These are phyloP conservation scores for Rhodotorula paludigena DNA, from an alignment of 768 basidiomycete species.

Conservation along the genomic window DNA sequence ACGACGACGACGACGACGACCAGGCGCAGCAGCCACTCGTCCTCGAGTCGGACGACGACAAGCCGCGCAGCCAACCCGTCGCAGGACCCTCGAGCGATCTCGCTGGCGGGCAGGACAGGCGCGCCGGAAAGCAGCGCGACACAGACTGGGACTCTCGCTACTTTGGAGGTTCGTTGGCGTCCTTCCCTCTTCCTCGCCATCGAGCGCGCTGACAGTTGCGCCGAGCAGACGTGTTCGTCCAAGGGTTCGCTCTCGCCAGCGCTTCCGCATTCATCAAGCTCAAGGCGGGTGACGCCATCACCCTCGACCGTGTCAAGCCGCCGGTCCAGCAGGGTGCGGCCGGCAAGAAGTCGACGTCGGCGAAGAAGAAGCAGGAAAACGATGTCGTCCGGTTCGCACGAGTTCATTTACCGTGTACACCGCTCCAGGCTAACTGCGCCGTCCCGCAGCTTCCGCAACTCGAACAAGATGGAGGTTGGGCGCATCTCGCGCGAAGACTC, in stretches of 20 bases:
- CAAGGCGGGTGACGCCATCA: conserved; percentile 19
- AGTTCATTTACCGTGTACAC: too few species aligned
- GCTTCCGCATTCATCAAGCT: conserved; percentile 7
- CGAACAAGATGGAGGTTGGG: conserved; percentile 60
- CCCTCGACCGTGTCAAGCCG: conserved; percentile 12
- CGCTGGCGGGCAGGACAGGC: neutral
- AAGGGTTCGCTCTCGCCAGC: conserved; percentile 8
- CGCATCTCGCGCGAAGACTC: conserved; percentile 66
- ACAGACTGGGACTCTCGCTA: neutral
- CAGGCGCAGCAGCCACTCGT: neutral
- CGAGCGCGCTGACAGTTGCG: neutral
- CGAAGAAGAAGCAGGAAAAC: conserved; percentile 27
- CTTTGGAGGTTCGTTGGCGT: conserved; percentile 15
- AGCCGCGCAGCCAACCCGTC: neutral
- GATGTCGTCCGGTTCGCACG: conserved; percentile 31
- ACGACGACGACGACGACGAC: conserved; percentile 2
- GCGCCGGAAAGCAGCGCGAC: neutral
- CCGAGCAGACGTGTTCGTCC: conserved; percentile 13
- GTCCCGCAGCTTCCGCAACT: conserved; percentile 22
- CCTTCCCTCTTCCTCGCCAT: neutral
- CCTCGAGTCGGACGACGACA: neutral
- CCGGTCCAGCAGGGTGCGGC: neutral
- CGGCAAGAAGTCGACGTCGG: conserved; percentile 2
- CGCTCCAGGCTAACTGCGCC: neutral
- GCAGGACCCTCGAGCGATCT: neutral